Base-by-base conservation (phyloP, 352 stramenopile genomes). In the Plasmopara viticola region DNA sequence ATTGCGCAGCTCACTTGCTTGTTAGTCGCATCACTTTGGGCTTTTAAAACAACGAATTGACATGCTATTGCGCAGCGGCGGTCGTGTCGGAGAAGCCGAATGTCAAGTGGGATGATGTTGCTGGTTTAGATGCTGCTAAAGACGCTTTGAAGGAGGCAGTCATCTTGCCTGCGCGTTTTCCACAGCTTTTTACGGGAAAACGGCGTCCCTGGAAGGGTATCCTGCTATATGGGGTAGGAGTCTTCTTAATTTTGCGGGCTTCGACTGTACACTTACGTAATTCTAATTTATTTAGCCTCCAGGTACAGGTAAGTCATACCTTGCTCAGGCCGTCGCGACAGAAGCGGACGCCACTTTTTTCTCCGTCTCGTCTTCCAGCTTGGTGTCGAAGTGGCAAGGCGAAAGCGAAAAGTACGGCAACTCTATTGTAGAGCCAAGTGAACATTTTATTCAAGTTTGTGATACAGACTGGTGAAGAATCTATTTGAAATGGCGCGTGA, bases 271-370 rank as follows among this genome's bases (percentile, higher is more conserved):
- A 12, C 18, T 46, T 40, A 63, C 25, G 7, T 53, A 7, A 15
- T 8, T 17, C 3, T 38, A n/a, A 17, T 53, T 59, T 12, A 28
- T 35, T 35, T 40, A 94, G 84, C 84, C 86, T 12, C 78, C 86
- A 18, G 86, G 86, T 53, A 95, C 86, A 5, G 94, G 94, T 67
- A 99, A 99, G 71, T 98, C 92, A 37, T 98, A 97, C 56, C 70
- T 98, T 29, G 95, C 94, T 4, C 98, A 98, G 53, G 97, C 97
- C 2, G 96, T 99, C 1, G 97, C 97, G n/a, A 99, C 96, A 0
- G 96, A 99, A 72, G 93, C 95, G 9, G 95, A 99, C 57, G 95
- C 91, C 31, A 98, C 91, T 0, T 99, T 99, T 62, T 99, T 99
- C 64, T 87, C 94, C 8, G 94, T 99, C 1, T 98, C 90, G 20